Evolutionary conservation across 257 asterid genomes (phyloP), one percentile per base, ranked within the genome.

Genomic region (Schizonepeta tenuifolia): DNA sequence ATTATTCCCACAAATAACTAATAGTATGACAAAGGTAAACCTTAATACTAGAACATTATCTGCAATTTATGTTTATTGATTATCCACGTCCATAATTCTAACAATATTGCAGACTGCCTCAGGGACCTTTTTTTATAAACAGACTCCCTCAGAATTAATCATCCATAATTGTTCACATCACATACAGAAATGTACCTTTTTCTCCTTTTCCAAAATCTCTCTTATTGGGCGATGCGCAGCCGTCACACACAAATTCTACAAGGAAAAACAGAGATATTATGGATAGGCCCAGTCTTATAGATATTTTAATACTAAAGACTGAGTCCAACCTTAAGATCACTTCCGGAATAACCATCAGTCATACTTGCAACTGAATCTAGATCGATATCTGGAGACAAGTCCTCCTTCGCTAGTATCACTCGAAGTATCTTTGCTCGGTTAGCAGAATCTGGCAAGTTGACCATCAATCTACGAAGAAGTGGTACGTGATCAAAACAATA

Each of bases 301-400:
- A 68, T 56, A 53, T 12, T 24, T 12, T 28, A 46, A 64, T 50
- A 69, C 71, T 8, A 2, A 63, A 69, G 62, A 40, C 60, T 15
- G 35, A 24, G 61, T n/a, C 65, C 60, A 78, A 94, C 98, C 96
- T 91, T 91, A 35, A 94, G 95, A 79, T 94, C 97, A 69, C 98
- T 94, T 84, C 98, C 98, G 7, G 98, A 94, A 79, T 94, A 94
- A 41, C 98, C 98, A 40, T 94, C 91, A 1, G 96, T 86, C 94
- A 89, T 85, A 74, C 79, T 84, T n/a, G 97, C 96, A 69, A 94
- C 82, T 6, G 94, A 80, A 61, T 88, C 96, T 55, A 94, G 77
- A 79, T 91, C 96, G 18, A 91, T 75, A 81, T 86, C 87, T 6
- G 96, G 88, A 67, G 95, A 81, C 75, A 94, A 79, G 76, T 94